Evolutionary conservation across 2,329 filamentous ascomycete species (phyloP), one percentile per base, ranked within the genome.

Genomic region (Fusarium hostae): DNA sequence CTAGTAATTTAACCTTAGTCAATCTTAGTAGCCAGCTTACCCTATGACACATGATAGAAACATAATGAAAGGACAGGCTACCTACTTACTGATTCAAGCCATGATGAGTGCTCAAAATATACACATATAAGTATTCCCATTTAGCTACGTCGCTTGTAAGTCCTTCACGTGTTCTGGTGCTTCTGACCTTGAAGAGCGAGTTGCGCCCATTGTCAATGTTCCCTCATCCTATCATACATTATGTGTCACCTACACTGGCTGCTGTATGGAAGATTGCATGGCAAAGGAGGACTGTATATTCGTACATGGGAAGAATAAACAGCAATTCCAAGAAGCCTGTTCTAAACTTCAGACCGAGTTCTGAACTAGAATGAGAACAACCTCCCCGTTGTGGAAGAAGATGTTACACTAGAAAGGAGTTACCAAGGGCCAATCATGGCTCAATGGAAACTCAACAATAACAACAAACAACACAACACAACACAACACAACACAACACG

Each of bases 391-490:
- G 26, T 26, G 26, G 26, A 26, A 26, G 26, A 26, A 26, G 26
- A 26, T 26, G 26, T 26, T 26, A 6, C 26, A 26, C 26, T 26
- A 26, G 26, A 26, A 26, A 6, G 26, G 11, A 30, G 10, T 10
- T 48, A n/a, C 26, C 8, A 20, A 16, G 10, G 44, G 22, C 64
- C 40, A 62, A 66, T 51, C 47, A 50, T 9, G 20, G 24, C 32
- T 68, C 11, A n/a, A 56, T 6, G 24, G 16, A 24, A 45, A 58
- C 64, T 37, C 30, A 66, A 58, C 22, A n/a, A 30, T 34, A 68
- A 57, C 60, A 55, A 57, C 41, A 45, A 59, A 44, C 22, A n/a
- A 61, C 20, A 26, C 30, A 12, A 54, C 47, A 62, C 15, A n/a
- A n/a, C n/a, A n/a, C n/a, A n/a, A n/a, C n/a, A 44, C 22, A n/a